These are phyloP conservation scores for Wickerhamomyces strasburgensis DNA, from an alignment of 805 yeast species.

Conservation along the genomic window DNA sequence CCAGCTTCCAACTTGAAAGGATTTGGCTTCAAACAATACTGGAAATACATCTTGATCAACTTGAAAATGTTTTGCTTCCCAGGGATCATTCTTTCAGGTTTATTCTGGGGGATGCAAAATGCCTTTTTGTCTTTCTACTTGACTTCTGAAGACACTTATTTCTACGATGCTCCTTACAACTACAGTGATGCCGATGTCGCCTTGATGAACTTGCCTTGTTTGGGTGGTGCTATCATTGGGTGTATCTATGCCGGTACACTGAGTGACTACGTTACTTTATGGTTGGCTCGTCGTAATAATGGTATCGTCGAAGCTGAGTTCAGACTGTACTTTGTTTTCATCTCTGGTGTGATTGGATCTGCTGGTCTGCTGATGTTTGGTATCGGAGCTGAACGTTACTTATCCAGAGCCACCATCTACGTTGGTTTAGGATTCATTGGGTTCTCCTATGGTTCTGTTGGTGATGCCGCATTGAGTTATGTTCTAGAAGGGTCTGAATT, in stretches of 20 bases:
- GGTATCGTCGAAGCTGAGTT: conserved; percentile 65
- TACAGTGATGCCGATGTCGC: conserved; percentile 66
- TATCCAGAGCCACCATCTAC: conserved; percentile 51
- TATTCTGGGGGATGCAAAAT: conserved; percentile 81
- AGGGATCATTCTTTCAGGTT: conserved; percentile 58
- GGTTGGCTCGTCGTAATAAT: conserved; percentile 55
- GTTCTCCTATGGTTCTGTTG: conserved; percentile 65
- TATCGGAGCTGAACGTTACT: conserved; percentile 52
- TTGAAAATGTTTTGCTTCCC: conserved; percentile 58
- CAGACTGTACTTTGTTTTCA: conserved; percentile 51
- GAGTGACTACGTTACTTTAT: conserved; percentile 55
- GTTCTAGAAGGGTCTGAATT: conserved; percentile 68
- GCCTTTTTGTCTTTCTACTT: conserved; percentile 70
- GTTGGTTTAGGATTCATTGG: conserved; percentile 63
- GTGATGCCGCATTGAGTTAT: conserved; percentile 65
- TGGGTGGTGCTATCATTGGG: conserved; percentile 62
- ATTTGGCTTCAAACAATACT: conserved; percentile 60
- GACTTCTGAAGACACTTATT: conserved; percentile 66
- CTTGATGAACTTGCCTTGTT: conserved; percentile 67
- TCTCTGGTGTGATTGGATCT: conserved; percentile 56
- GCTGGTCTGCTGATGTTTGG: conserved; percentile 62
- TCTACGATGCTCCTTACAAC: conserved; percentile 62
- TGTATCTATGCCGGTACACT: conserved; percentile 59
- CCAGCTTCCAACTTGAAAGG: conserved; percentile 59
- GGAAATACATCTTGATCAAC: conserved; percentile 43